phyloP scores from a whole-genome alignment of 768 basidiomycete species.

The Mycena galericulata region DNA sequence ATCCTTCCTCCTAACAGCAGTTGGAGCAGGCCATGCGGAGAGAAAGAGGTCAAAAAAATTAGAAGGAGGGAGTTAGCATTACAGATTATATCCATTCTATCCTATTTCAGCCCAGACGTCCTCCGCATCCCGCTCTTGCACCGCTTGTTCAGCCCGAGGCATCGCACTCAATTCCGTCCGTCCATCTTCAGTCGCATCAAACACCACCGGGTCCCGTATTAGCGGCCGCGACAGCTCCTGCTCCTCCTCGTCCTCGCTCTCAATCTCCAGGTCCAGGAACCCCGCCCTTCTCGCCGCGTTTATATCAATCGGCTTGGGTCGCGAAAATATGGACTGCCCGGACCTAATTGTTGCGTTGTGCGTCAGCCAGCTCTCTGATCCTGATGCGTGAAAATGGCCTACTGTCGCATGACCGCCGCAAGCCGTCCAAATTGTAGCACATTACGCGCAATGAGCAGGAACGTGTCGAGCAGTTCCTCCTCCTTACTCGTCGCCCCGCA shows the following conservation, averaged over 20 bases:
- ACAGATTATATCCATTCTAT: constrained; percentile 35
- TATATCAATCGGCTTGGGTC: constrained; percentile 89
- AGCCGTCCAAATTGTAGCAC: constrained; percentile 93
- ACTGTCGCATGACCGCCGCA: constrained; percentile 95
- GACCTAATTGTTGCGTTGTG: constrained; percentile 65
- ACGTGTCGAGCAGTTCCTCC: constrained; percentile 94
- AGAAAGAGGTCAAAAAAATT: no score
- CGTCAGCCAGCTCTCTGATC: no score
- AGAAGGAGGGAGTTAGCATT: no score
- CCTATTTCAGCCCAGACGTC: constrained; percentile 81
- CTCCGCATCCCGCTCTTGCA: constrained; percentile 68
- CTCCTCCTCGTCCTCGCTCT: constrained; percentile 71
- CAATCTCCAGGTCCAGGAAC: constrained; percentile 80
- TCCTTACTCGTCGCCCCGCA: constrained; percentile 88
- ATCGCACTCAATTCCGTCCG: constrained; percentile 59
- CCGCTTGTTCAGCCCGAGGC: constrained; percentile 69
- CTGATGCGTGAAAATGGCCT: constrained; percentile 51
- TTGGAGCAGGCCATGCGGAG: no score
- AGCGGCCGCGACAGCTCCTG: constrained; percentile 68
- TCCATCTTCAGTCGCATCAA: constrained; percentile 60
- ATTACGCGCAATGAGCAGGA: constrained; percentile 92
- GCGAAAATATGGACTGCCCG: constrained; percentile 89
- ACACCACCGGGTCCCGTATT: constrained; percentile 70
- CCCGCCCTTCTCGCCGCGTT: constrained; percentile 75
- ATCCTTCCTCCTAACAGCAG: no score